Evolutionary conservation across 306 rosid species (phyloP).

Genomic region (Sicyos edulis): DNA sequence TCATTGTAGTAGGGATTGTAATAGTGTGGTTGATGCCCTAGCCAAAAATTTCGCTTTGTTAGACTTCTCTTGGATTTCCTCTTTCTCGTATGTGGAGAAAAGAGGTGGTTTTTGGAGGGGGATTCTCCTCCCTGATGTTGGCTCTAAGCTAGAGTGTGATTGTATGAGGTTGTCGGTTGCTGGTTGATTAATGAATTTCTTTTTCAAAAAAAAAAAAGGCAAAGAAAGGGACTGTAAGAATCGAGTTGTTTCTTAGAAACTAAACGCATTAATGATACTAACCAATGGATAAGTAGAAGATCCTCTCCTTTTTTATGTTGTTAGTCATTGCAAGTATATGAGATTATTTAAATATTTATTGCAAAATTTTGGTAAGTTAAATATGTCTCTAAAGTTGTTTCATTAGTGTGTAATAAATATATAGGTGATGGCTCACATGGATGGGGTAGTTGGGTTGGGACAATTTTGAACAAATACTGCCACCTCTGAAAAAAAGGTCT

Average conservation of each 20-base stretch:
- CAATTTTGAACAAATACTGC: background rate
- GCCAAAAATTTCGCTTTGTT: too few relatives aligned
- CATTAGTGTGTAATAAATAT: background rate
- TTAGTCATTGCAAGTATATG: background rate
- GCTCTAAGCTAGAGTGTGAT: too few relatives aligned
- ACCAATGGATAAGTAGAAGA: background rate
- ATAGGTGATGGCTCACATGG: constrained; percentile 9
- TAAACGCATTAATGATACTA: background rate
- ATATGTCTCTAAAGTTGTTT: background rate
- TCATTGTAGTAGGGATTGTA: too few relatives aligned
- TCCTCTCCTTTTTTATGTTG: background rate
- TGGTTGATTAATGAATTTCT: too few relatives aligned
- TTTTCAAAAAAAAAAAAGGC: too few relatives aligned
- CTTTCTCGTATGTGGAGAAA: too few relatives aligned
- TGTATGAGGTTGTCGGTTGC: too few relatives aligned
- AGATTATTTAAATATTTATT: background rate
- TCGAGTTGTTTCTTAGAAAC: background rate
- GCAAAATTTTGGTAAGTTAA: constrained; percentile 3
- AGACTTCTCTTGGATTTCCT: too few relatives aligned
- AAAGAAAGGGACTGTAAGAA: background rate
- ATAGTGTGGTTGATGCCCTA: too few relatives aligned
- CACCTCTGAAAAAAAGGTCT: background rate
- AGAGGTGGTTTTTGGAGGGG: too few relatives aligned
- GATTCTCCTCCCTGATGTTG: too few relatives aligned
- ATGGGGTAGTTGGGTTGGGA: background rate